Percentiles rank a stretch among this genome's conserved stretches.
phyloP scores from a whole-genome alignment of 805 yeast genomes.

The Brettanomyces bruxellensis region DNA sequence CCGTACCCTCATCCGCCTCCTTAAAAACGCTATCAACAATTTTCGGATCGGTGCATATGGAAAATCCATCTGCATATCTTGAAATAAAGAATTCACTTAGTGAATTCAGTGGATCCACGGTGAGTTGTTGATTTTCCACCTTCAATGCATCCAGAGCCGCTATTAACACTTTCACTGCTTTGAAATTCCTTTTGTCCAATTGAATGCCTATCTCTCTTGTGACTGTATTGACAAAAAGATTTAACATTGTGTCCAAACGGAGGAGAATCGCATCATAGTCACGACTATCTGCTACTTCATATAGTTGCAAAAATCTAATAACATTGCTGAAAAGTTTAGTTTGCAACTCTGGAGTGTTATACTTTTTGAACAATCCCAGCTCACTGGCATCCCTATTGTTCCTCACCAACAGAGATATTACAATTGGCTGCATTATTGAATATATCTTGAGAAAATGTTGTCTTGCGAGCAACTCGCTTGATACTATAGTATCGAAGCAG shows the following conservation, averaged over 20 bases:
- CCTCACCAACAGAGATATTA: constrained; percentile 22
- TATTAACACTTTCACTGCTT: constrained; percentile 24
- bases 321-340: constrained; percentile 23
- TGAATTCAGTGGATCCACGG: constrained; percentile 25
- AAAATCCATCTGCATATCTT: constrained; percentile 15
- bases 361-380: constrained; percentile 20
- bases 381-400: constrained; percentile 26
- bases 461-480: constrained; percentile 19
- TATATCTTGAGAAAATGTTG: constrained; percentile 19
- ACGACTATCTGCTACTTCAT: constrained; percentile 5
- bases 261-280: constrained; percentile 21
- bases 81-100: constrained; percentile 25
- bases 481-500: constrained; percentile 14
- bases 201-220: constrained; percentile 58
- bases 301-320: constrained; percentile 18
- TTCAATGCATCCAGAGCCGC: constrained; percentile 16
- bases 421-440: constrained; percentile 20
- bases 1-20: constrained; percentile 2
- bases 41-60: constrained; percentile 7
- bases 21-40: constrained; percentile 14
- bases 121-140: constrained; percentile 23
- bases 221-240: constrained; percentile 64
- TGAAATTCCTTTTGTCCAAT: constrained; percentile 37
- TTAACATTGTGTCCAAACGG: constrained; percentile 45
- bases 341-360: constrained; percentile 23